Conservation (phyloP, 345 rosid species). For the Clausena lansium region DNA sequence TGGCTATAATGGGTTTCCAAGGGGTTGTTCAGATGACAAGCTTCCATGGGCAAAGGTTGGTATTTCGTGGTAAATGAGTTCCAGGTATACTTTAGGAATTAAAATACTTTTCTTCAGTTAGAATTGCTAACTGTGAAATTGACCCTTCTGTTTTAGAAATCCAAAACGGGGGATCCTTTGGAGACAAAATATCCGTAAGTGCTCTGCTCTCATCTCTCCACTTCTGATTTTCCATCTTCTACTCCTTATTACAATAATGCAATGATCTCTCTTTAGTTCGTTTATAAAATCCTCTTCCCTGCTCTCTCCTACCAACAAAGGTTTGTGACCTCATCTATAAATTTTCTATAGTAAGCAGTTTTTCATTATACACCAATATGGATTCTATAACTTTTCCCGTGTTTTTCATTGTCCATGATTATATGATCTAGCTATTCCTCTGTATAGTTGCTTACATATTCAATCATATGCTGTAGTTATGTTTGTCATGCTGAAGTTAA, state of each 20-base stretch:
- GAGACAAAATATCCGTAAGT: conserved; percentile 94
- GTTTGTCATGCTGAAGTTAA: conserved; percentile 99
- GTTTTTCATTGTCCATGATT: neutral
- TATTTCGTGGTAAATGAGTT: conserved; percentile 2
- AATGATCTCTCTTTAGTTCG: neutral
- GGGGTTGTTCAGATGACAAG: conserved; percentile 96
- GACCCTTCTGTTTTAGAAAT: conserved; percentile 53
- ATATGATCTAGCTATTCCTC: neutral
- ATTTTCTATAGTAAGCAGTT: neutral
- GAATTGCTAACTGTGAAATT: neutral
- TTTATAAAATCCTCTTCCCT: conserved; percentile 11
- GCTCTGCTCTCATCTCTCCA: neutral
- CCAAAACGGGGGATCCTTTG: conserved; percentile 67
- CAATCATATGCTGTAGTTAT: conserved; percentile 46
- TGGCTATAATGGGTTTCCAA: conserved; percentile 97
- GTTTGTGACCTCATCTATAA: neutral
- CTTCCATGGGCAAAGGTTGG: conserved; percentile 99
- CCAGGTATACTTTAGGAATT: neutral
- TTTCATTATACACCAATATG: too few relatives aligned
- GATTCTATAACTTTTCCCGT: too few relatives aligned
- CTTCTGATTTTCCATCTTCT: conserved; percentile 1
- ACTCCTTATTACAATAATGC: neutral
- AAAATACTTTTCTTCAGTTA: neutral
- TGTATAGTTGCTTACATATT: neutral
- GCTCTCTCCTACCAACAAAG: neutral